Evolutionary conservation across 352 stramenopile species (phyloP), one percentile per base, ranked within the genome.

Genomic region (Elongisporangium anandrum): DNA sequence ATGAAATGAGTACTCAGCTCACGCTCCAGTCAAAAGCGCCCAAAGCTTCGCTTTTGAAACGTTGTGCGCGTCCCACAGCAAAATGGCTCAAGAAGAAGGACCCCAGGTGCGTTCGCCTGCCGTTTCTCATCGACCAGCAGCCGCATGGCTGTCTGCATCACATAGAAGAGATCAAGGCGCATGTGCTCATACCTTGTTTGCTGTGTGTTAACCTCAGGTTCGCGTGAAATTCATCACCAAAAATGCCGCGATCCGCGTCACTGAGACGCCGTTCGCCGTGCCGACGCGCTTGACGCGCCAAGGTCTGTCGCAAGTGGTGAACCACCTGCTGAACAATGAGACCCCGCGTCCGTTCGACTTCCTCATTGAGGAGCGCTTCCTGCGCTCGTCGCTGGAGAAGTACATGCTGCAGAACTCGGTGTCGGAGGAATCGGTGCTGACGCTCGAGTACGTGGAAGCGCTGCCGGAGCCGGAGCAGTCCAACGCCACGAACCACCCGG

Each of bases 181-280:
- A 26, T 48, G 20, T 29, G 26, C 29, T 26, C 53, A 57, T 41
- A 47, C 6, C n/a, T 23, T 22, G 13, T 52, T 13, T 16, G 23
- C 20, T 22, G 15, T 17, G 19, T 22, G 7, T 22, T 23, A 52
- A 51, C 38, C 38, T 29, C 56, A 96, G 85, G 76, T 97, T 61
- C 87, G 87, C 50, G 88, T 97, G 22, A 94, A 95, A 59, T 97
- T 97, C 66, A 80, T 96, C 52, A 97, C 88, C 23, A 93, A 95
- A 63, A 79, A 96, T 73, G 75, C 70, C 24, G 73, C 85, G 26
- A 92, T 97, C 66, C 79, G 87, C 59, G 88, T 97, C 24, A 96
- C 88, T 5, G 87, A 97, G 71, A 94, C 87, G 57, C 85, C 88
- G 57, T 94, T 97, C 61, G 88, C 88, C 5, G 87, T 97, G 47